phyloP scores from a whole-genome alignment of 306 rosid species.

The Lotus japonicus region DNA sequence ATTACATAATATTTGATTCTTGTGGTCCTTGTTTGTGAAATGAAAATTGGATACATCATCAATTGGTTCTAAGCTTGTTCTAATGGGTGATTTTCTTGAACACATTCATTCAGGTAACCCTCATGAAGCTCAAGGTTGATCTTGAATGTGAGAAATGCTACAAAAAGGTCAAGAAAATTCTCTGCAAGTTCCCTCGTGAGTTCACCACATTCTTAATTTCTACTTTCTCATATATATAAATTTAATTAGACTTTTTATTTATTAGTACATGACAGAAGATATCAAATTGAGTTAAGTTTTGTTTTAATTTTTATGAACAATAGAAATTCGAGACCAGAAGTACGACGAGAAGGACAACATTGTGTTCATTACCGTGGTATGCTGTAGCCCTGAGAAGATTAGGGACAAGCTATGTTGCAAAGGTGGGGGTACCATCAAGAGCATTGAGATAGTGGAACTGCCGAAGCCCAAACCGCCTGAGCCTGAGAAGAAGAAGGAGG shows the following conservation, averaged over 20 bases:
- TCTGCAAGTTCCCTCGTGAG: conserved; percentile 72
- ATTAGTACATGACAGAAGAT: no score
- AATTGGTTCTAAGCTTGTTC: neutral
- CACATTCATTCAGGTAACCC: conserved; percentile 28
- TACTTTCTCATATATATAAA: no score
- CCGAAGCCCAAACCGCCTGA: conserved; percentile 26
- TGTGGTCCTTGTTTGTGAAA: no score
- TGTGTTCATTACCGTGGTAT: conserved; percentile 59
- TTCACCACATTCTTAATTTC: neutral
- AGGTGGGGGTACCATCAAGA: conserved; percentile 48
- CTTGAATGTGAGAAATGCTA: conserved; percentile 62
- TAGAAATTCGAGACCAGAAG: conserved; percentile 74
- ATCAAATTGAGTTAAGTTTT: conserved; percentile 30
- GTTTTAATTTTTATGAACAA: conserved; percentile 36
- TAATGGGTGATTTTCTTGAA: neutral
- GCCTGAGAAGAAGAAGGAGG: conserved; percentile 5
- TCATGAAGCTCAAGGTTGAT: conserved; percentile 68
- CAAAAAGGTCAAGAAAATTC: conserved; percentile 76
- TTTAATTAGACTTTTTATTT: no score
- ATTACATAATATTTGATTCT: no score
- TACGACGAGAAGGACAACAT: conserved; percentile 49
- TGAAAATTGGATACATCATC: no score
- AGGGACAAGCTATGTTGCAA: conserved; percentile 50
- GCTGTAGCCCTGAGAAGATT: conserved; percentile 73
- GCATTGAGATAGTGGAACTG: conserved; percentile 57